phyloP scores from a whole-genome alignment of 1,139 yeast species.

The Williopsis jadinii region DNA sequence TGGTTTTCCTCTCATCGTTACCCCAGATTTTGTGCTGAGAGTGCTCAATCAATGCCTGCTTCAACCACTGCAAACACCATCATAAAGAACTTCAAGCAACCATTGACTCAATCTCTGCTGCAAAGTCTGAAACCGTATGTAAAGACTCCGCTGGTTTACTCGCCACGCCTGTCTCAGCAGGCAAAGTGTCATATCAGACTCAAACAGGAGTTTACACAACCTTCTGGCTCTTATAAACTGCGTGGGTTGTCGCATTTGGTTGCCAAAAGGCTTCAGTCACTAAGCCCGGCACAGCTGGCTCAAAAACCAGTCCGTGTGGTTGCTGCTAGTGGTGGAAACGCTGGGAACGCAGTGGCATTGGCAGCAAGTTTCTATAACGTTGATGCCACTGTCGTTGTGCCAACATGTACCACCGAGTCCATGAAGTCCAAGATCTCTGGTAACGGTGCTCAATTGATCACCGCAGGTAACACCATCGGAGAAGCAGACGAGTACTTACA shows the following conservation, averaged over 20 bases:
- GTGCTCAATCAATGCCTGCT: too few species aligned
- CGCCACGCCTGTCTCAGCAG: constrained; percentile 25
- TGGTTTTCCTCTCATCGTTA: too few species aligned
- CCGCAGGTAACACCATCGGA: constrained; percentile 54
- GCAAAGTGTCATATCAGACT: constrained; percentile 44
- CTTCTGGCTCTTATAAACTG: constrained; percentile 66
- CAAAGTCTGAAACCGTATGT: constrained; percentile 19
- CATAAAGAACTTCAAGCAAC: too few species aligned
- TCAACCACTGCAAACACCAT: too few species aligned
- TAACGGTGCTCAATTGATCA: constrained; percentile 48
- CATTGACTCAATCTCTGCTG: neutral
- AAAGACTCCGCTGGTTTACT: constrained; percentile 39
- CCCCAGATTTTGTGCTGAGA: too few species aligned
- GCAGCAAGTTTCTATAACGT: constrained; percentile 41
- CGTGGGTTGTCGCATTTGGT: constrained; percentile 56
- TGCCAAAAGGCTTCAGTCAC: constrained; percentile 12
- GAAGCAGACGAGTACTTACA: constrained; percentile 55
- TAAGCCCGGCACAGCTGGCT: too few species aligned
- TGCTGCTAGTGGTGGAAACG: constrained; percentile 73
- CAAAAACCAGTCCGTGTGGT: constrained; percentile 38
- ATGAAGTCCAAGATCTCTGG: constrained; percentile 34
- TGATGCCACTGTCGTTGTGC: constrained; percentile 63
- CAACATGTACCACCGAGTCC: constrained; percentile 36
- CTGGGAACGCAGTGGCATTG: constrained; percentile 70
- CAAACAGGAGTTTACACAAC: constrained; percentile 62